Evolutionary conservation across 768 basidiomycete species (phyloP), one percentile per base, ranked within the genome.

Genomic region (Boletus subcaerulescens): DNA sequence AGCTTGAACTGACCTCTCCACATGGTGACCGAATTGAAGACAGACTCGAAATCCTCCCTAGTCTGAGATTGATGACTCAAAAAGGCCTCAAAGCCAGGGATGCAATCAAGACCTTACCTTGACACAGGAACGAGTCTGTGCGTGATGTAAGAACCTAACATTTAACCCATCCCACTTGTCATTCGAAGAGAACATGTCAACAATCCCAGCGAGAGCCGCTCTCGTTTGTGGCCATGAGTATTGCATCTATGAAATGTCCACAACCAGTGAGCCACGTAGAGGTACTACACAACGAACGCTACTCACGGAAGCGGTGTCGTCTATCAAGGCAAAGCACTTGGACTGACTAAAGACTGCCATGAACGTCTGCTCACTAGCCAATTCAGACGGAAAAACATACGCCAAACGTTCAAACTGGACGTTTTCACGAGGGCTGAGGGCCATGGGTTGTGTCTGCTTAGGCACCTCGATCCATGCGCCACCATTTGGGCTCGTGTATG

Each of bases 311-410:
- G 48, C 29, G 14, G 52, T 56, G 49, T 66, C 65, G 35, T 66
- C 65, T 26, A 66, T 51, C 55, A 66, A 55, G 26, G 53, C 29
- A 18, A 67, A 65, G 48, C 48, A 67, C 8, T 65, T 58, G 45
- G 65, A 50, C 11, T 52, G 56, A 48, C 65, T 66, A 13, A 14
- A 49, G 10, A 5, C 29, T 22, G n/a, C 12, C 15, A 22, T 65
- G 17, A 66, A 17, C 13, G 4, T 14, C 11, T 44, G 10, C 14
- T 53, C 44, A 18, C 11, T 10, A 7, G 4, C 39, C 15, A 5
- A 17, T 44, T 48, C 32, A 10, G 12, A 40, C 41, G 13, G 31
- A 44, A 39, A 29, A 17, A 60, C 65, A 4, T 53, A 67, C 65
- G 45, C 26, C 10, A 66, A 45, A 38, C 60, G n/a, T 9, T 55